Evolutionary conservation across 2,329 filamentous ascomycete genomes (phyloP).

Genomic region (Nemania sp.): DNA sequence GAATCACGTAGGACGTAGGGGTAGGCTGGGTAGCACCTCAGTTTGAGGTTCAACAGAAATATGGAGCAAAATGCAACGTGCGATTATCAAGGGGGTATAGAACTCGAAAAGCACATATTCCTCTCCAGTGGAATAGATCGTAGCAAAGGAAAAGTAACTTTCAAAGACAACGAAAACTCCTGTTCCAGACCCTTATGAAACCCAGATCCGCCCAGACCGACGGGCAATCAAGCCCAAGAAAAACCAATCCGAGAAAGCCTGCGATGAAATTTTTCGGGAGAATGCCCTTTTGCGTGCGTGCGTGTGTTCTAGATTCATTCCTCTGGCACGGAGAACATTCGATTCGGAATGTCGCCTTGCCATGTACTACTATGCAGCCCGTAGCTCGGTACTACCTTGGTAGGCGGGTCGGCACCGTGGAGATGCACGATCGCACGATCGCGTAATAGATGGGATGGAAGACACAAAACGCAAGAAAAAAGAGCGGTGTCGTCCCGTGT

Average conservation of each 20-base stretch:
- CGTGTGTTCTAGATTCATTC: constrained; percentile 16
- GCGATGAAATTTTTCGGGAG: background rate
- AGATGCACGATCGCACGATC: constrained; percentile 5
- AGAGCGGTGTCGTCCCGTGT: constrained; percentile 11
- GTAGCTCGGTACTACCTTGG: background rate
- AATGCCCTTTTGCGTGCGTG: no score
- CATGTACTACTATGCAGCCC: no score
- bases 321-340: background rate
- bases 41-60: background rate
- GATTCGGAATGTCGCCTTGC: background rate
- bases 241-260: background rate
- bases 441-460: background rate
- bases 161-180: constrained; percentile 11
- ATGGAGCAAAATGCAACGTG: constrained; percentile 12
- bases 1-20: no score
- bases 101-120: constrained; percentile 27
- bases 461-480: background rate
- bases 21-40: background rate
- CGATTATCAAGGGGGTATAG: constrained; percentile 29
- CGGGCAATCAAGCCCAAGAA: background rate
- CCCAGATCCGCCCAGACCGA: background rate
- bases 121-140: background rate
- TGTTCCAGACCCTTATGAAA: constrained; percentile 11
- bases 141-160: background rate
- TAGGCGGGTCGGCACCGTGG: background rate